phyloP scores from a whole-genome alignment of 495 filamentous ascomycete genomes.

The Hypoxylon fuscum region DNA sequence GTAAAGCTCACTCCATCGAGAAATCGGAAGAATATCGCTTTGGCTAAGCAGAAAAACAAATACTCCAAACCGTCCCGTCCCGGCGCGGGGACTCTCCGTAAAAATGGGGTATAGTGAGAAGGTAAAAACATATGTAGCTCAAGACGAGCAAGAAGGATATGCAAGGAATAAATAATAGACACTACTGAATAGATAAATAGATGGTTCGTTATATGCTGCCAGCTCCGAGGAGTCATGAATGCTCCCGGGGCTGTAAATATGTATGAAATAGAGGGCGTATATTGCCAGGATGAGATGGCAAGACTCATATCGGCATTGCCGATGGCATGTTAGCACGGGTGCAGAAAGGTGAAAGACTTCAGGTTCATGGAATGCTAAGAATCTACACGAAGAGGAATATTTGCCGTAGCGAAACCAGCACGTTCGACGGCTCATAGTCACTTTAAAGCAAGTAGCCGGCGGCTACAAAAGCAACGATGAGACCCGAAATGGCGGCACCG shows the following conservation, averaged over 20 bases:
- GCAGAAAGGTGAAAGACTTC: background rate
- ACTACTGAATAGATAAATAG: slow-evolving; percentile 33
- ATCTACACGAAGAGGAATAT: slow-evolving; percentile 18
- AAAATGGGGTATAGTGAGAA: slow-evolving; percentile 39
- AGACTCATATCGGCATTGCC: slow-evolving; percentile 14
- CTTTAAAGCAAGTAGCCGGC: slow-evolving; percentile 54
- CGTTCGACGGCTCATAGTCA: background rate
- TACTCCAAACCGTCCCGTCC: slow-evolving; percentile 24
- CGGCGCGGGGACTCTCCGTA: slow-evolving; percentile 11
- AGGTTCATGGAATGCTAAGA: background rate
- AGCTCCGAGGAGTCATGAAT: slow-evolving; percentile 17
- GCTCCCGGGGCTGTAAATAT: slow-evolving; percentile 14
- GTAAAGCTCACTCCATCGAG: slow-evolving; percentile 10
- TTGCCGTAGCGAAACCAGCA: background rate
- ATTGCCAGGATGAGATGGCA: slow-evolving; percentile 7
- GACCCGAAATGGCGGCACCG: slow-evolving; percentile 54
- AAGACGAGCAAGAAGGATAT: slow-evolving; percentile 27
- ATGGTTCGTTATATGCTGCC: slow-evolving; percentile 36
- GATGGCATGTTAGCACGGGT: background rate
- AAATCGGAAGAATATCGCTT: slow-evolving; percentile 2
- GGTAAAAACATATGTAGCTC: slow-evolving; percentile 23
- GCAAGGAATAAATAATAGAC: slow-evolving; percentile 34
- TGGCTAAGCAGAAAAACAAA: slow-evolving; percentile 13
- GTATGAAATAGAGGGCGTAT: background rate
- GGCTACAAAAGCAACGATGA: slow-evolving; percentile 59